Evolutionary conservation across 1,284 basidiomycete species (phyloP).

Genomic region (Schizopora paradoxa): DNA sequence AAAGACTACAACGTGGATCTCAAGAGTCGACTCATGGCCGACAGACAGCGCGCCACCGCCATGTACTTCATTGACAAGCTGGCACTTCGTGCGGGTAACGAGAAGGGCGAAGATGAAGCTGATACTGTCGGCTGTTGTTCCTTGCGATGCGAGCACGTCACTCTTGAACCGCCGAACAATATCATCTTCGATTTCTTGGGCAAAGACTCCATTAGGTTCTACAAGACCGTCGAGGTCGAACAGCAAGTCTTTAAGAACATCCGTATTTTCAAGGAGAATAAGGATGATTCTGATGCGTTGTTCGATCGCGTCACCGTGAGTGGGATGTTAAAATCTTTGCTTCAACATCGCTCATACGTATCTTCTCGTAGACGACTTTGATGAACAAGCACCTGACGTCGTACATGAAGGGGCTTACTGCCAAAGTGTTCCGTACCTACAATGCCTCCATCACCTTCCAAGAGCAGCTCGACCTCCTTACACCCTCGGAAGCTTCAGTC

Average conservation of each 20-base stretch:
- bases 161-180: conserved; percentile 77
- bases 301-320: conserved; percentile 91
- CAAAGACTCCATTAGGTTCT: conserved; percentile 97
- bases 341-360: not conserved
- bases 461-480: conserved; percentile 73
- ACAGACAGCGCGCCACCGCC: conserved; percentile 90
- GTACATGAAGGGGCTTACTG: conserved; percentile 95
- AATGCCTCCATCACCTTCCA: conserved; percentile 96
- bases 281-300: conserved; percentile 82
- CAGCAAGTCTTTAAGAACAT: conserved; percentile 89
- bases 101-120: conserved; percentile 97
- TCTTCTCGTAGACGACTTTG: conserved; percentile 55
- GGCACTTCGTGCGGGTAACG: conserved; percentile 94
- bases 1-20: conserved; percentile 82
- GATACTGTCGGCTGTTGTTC: conserved; percentile 98
- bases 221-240: conserved; percentile 84
- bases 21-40: conserved; percentile 85
- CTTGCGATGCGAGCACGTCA: conserved; percentile 91
- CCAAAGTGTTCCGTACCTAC: conserved; percentile 98
- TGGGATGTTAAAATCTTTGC: conserved; percentile 16
- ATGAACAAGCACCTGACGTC: conserved; percentile 88
- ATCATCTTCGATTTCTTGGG: conserved; percentile 94
- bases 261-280: conserved; percentile 85
- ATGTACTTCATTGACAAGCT: conserved; percentile 97
- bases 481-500: conserved; percentile 65